Evolutionary conservation across 495 filamentous ascomycete genomes (phyloP), one percentile per base, ranked within the genome.

Genomic region (Penicillium samsonianum): DNA sequence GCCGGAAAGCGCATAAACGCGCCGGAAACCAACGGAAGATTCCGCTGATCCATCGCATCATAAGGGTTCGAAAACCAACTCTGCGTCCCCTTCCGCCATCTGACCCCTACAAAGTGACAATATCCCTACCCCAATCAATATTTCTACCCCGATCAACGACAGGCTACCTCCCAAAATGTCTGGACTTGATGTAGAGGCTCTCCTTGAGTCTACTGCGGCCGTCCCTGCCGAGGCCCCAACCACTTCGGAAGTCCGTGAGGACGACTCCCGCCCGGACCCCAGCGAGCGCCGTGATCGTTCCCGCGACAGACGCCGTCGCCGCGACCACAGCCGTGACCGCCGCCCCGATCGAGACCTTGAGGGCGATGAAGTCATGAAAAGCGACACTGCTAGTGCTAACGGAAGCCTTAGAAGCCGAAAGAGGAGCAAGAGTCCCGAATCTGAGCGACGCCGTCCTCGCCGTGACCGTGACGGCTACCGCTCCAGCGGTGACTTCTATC

Each of bases 181-280:
- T 71, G 88, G 87, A 75, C 81, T 95, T 68, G 90, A 96, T 72
- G 90, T 96, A 65, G 92, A 96, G 82, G 92, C 92, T 65, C 86
- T 96, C 58, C 84, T 96, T 65, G 92, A 96, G 77, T 90, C 90
- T 33, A 92, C 92, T 38, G 53, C 31, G 63, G 92, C 92, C 40
- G 86, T 82, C 62, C 77, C 75, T 35, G 60, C 73, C 45, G 84
- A 85, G 61, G 76, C 84, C 41, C 70, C 80, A 45, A 67, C 75
- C 53, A 78, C 77, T 50, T 70, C 79, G 54, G 81, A 82, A 57
- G 84, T 87, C 54, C 72, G 69, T 55, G 80, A 86, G 74, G 82
- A 83, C 70, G 78, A 73, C 60, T 76, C 82, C 69, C 83, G 81
- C 69, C 74, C 75, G 68, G 82, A 84, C 42, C 75, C 74, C 49